A percentile compares a stretch with the other conserved stretches of the same genome.
These are phyloP conservation scores for Stephania cephalantha DNA, from an alignment of 164 flowering plant species.

Conservation along the genomic window DNA sequence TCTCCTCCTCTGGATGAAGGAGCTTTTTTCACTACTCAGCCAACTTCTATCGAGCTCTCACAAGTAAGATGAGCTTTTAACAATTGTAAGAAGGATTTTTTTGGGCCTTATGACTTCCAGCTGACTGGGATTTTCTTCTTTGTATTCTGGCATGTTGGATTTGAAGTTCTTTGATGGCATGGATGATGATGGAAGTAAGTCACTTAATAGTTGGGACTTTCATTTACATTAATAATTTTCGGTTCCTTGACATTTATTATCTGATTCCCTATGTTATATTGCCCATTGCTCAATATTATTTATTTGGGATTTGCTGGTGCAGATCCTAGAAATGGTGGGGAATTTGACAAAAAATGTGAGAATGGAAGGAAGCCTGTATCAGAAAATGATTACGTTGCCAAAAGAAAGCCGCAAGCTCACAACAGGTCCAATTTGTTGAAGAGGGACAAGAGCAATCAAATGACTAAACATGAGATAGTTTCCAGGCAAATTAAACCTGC, in stretches of 20 bases:
- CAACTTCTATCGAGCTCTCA: slow-evolving; percentile 59
- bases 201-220: slow-evolving; percentile 2
- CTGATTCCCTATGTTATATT: slow-evolving; percentile 24
- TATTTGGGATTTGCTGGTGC: slow-evolving; percentile 30
- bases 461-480: slow-evolving; percentile 30
- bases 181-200: slow-evolving; percentile 99
- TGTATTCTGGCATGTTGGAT: slow-evolving; percentile 7
- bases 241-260: slow-evolving; percentile 27
- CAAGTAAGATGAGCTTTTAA: slow-evolving; percentile 33
- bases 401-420: slow-evolving; percentile 22
- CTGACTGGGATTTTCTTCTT: slow-evolving; percentile 27
- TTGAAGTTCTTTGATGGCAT: slow-evolving; percentile 86
- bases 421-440: slow-evolving; percentile 16
- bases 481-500: slow-evolving; percentile 38
- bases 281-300: slow-evolving; percentile 13
- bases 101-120: not conserved
- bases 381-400: slow-evolving; percentile 22
- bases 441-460: slow-evolving; percentile 32
- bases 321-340: slow-evolving; percentile 64
- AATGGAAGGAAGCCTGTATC: slow-evolving; percentile 33
- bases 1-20: slow-evolving; percentile 91
- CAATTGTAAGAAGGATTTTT: not conserved
- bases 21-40: slow-evolving; percentile 49
- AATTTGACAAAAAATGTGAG: slow-evolving; percentile 40
- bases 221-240: slow-evolving; percentile 12